Conservation (phyloP, 1,284 basidiomycete genomes). For the Pseudomicrostroma phylloplanum region DNA sequence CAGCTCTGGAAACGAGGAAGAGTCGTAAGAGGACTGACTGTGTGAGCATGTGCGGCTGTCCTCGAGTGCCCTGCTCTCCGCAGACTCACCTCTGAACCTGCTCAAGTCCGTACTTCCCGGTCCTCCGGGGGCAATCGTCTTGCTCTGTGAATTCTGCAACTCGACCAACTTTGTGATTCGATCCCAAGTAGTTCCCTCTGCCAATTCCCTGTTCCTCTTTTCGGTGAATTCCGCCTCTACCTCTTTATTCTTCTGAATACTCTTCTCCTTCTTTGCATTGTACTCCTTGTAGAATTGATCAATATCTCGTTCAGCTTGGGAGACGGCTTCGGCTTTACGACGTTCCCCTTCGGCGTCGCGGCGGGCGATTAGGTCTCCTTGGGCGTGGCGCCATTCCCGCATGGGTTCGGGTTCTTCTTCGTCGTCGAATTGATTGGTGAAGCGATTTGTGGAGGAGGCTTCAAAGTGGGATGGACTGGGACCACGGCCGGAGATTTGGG, state of each 20-base stretch:
- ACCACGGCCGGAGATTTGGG: constrained; percentile 59
- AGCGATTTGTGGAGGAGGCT: neutral
- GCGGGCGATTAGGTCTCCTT: constrained; percentile 76
- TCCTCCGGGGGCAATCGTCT: constrained; percentile 81
- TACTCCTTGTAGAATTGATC: constrained; percentile 96
- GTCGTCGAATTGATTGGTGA: constrained; percentile 13
- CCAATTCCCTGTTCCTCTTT: constrained; percentile 67
- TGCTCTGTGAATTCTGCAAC: constrained; percentile 88
- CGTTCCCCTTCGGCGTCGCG: constrained; percentile 71
- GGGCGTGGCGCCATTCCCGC: constrained; percentile 74
- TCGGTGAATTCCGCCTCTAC: constrained; percentile 76
- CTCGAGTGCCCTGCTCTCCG: neutral
- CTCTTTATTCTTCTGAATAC: constrained; percentile 95
- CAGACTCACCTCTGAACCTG: constrained; percentile 66
- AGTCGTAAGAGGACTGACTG: neutral
- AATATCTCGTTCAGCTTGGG: constrained; percentile 82
- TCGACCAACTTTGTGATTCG: constrained; percentile 81
- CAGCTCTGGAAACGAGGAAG: constrained; percentile 15
- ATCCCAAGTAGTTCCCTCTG: constrained; percentile 90
- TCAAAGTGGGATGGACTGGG: constrained; percentile 48
- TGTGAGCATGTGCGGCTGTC: neutral
- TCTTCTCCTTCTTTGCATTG: constrained; percentile 81
- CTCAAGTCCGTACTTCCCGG: constrained; percentile 81
- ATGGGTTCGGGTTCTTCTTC: constrained; percentile 41
- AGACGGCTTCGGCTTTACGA: constrained; percentile 76